Conservation (phyloP, 1,284 basidiomycete species). For the Moniliella sp. region DNA sequence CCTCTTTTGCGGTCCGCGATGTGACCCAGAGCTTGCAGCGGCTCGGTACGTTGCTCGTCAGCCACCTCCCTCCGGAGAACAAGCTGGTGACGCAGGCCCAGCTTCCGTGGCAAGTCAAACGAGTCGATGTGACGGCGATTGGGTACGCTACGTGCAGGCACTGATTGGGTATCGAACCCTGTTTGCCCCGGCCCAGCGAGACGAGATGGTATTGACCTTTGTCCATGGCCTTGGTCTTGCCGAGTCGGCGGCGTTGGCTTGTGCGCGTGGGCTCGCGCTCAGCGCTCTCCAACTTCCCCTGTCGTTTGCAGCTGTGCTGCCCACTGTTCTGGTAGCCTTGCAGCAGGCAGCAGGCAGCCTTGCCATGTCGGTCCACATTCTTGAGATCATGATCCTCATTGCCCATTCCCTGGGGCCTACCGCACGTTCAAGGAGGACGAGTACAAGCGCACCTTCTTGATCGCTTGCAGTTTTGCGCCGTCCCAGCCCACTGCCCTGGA, state of each 20-base stretch:
- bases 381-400: slow-evolving; percentile 71
- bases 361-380: slow-evolving; percentile 78
- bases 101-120: too few species aligned
- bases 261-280: too few species aligned
- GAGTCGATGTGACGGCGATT: too few species aligned
- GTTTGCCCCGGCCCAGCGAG: slow-evolving; percentile 47
- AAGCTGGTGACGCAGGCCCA: too few species aligned
- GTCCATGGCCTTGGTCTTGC: too few species aligned
- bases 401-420: slow-evolving; percentile 59
- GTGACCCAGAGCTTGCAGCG: too few species aligned
- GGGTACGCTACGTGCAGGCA: slow-evolving; percentile 75
- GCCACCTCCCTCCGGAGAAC: too few species aligned
- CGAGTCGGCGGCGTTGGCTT: too few species aligned
- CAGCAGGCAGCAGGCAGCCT: slow-evolving; percentile 85
- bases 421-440: slow-evolving; percentile 76
- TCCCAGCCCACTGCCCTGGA: too few species aligned
- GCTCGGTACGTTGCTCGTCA: too few species aligned
- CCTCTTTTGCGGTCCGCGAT: slow-evolving; percentile 68
- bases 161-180: slow-evolving; percentile 67
- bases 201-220: slow-evolving; percentile 57
- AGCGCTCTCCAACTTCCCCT: slow-evolving; percentile 71
- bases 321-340: slow-evolving; percentile 48
- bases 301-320: slow-evolving; percentile 57
- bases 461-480: too few species aligned
- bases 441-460: slow-evolving; percentile 81